Base-by-base conservation (phyloP, 1,284 basidiomycete species). In the Irpex sp. region DNA sequence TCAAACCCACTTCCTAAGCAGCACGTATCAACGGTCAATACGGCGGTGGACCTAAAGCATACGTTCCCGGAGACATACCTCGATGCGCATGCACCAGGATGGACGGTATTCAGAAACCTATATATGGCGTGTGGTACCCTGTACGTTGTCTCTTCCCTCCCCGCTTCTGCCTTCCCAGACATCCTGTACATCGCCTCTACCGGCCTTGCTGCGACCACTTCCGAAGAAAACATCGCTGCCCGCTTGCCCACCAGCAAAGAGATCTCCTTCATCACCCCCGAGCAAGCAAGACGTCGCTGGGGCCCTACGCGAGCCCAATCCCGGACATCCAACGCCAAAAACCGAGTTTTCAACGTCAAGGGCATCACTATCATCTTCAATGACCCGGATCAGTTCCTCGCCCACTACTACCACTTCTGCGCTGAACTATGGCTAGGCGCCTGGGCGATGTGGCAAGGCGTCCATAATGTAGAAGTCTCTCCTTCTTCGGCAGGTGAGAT, bases 371-470 rank as follows among this genome's bases (percentile, higher is more conserved):
- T 88, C 65, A 77, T 91, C 51, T 79, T 86, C 70, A 89, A 90
- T 71, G 89, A 91, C 66, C 88, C 88, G 1, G 63, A 73, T 5
- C 88, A 90, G 71, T 90, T 93, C 78, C 81, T 93, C 36, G 79
- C 82, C 62, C 92, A 94, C 73, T 93, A 92, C 74, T 94, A 93
- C 75, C 92, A 94, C 75, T 87, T 92, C 66, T 89, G 88, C 40
- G 91, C 88, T 0, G 92, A 94, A 72, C 82, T 92, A 58, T 76
- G 92, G 62, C 78, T 93, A 56, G 91, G 91, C 49, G 77, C 83
- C 1, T 91, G 90, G 82, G 84, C 89, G 4, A 83, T 91, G 67
- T 90, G 89, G 84, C 78, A 84, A 44, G 86, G 86, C 5, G 80
- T 85, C n/a, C 75, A 71, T 65, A 67, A 69, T 44, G 67, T 68